Conservation (phyloP, 2,329 filamentous ascomycete species). For the Aureobasidium sp. region DNA sequence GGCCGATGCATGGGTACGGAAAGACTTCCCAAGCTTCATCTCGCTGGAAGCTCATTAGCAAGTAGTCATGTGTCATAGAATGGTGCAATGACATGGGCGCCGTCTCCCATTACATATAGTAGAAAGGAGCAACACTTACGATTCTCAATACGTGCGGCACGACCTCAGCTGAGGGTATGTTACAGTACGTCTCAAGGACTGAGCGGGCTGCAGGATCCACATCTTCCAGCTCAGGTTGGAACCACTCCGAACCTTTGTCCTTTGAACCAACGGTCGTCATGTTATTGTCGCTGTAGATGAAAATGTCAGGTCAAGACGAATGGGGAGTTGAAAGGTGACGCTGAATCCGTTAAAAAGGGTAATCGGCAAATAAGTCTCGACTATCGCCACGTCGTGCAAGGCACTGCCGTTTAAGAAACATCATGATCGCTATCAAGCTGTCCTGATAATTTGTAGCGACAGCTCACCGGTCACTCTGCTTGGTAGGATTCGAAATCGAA, state of each 20-base stretch:
- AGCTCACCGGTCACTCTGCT: neutral
- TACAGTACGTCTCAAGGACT: constrained; percentile 35
- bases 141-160: constrained; percentile 31
- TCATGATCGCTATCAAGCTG: neutral
- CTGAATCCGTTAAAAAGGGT: neutral
- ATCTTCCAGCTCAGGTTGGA: constrained; percentile 26
- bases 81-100: too few species aligned
- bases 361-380: neutral
- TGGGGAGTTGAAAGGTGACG: neutral
- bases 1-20: constrained; percentile 21
- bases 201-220: constrained; percentile 27
- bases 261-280: constrained; percentile 10
- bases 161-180: constrained; percentile 30
- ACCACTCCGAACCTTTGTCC: constrained; percentile 23
- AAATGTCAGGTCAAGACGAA: too few species aligned
- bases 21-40: constrained; percentile 22
- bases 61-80: neutral
- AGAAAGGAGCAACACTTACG: constrained; percentile 20
- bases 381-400: neutral
- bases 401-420: neutral
- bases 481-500: too few species aligned
- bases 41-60: constrained; percentile 15
- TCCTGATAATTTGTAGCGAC: neutral
- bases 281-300: neutral
- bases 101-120: neutral